Percentiles rank a stretch among this genome's conserved stretches.
phyloP scores from a whole-genome alignment of 2,329 filamentous ascomycete species.

The Chaetomiaceae sp. region DNA sequence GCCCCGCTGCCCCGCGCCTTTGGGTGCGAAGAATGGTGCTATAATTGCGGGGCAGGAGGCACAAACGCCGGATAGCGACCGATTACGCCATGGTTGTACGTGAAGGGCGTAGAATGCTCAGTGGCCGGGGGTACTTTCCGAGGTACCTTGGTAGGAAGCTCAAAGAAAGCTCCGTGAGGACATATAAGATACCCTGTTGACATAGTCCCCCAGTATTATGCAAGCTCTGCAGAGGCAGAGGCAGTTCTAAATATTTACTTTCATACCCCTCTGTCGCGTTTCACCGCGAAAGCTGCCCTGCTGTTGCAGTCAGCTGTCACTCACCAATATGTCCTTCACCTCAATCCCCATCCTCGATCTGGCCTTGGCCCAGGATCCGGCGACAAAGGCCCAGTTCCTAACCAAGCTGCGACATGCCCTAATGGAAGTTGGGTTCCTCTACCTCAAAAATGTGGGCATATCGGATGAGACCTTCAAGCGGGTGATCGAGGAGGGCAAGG shows the following conservation, averaged over 20 bases:
- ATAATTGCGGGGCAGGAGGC: conserved; percentile 20
- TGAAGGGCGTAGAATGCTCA: conserved; percentile 9
- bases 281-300: too few species aligned
- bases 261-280: too few species aligned
- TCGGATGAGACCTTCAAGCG: conserved; percentile 58
- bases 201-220: conserved; percentile 4
- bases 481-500: conserved; percentile 64
- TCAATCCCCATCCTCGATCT: conserved; percentile 75
- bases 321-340: conserved; percentile 63
- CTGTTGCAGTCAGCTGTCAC: too few species aligned
- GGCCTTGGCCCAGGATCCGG: conserved; percentile 56
- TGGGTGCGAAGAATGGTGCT: background rate
- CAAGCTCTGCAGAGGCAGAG: background rate
- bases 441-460: conserved; percentile 75
- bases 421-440: conserved; percentile 83
- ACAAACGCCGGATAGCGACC: conserved; percentile 28
- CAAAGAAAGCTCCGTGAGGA: conserved; percentile 3
- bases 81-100: conserved; percentile 39
- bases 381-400: conserved; percentile 69
- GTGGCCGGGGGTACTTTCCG: conserved; percentile 6
- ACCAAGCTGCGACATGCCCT: conserved; percentile 67
- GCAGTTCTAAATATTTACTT: too few species aligned
- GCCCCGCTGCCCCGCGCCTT: conserved; percentile 15
- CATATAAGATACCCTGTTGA: conserved; percentile 18
- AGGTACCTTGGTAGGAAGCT: background rate